Base-by-base conservation (phyloP, 371 early-diverging fungal species). In the Dentiscutata heterogama region DNA sequence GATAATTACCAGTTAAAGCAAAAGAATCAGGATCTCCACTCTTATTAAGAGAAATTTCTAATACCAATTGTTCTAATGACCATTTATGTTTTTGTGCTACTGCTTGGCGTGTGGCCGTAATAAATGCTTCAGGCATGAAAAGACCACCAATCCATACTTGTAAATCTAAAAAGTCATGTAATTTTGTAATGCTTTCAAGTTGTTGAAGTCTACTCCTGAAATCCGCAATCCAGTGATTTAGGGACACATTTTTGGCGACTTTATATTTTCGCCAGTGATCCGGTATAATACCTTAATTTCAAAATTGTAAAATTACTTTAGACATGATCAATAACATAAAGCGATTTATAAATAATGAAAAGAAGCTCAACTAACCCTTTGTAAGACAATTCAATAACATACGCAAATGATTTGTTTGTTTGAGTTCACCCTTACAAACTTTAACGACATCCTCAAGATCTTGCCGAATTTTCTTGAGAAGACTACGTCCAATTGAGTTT, bases 41-140 rank as follows among this genome's bases (percentile, higher is more conserved):
- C 25, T 71, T 84, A 29, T 86, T 86, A 56, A 91, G 85, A 71
- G 87, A 87, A 10, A 94, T 83, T 78, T 88, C 86, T 25, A 94
- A 79, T 8, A 83, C 83, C n/a, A 95, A 88, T 83, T 93, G 92
- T 87, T 93, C 93, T 27, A 93, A 85, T 65, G 94, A 94, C 89
- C 92, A 93, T 39, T 87, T 84, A 64, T 90, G 84, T 42, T 84
- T 84, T 84, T 93, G 95, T 14, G 98, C 97, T 1, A 91, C 95
- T 8, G 93, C 90, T 85, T 98, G 98, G 73, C 97, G 90, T 14
- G 97, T 94, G 22, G 97, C 98, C 0, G 97, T 97, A 22, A 97
- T 88, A 82, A 93, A 97, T 3, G 98, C 98, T 86, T 97, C 96
- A 31, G 98, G 97, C 65, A 92, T 92, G 87, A 97, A 94, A 31